Evolutionary conservation across 495 filamentous ascomycete genomes (phyloP).

Genomic region (Xylaria venustula): DNA sequence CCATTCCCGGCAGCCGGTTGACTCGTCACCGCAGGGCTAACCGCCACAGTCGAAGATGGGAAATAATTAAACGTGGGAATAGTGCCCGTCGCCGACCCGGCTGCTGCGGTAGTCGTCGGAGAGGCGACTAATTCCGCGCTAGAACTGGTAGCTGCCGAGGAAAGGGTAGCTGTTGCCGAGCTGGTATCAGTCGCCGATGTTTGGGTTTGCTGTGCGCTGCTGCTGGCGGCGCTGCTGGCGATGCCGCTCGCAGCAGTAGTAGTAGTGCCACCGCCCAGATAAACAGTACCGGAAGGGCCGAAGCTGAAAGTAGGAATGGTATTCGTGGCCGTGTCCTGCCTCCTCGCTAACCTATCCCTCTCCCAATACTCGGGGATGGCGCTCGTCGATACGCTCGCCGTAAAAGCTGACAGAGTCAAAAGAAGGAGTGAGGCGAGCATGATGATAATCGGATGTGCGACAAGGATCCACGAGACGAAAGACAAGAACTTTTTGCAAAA

Average conservation of each 20-base stretch:
- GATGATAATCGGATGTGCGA: neutral
- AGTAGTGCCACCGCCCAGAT: neutral
- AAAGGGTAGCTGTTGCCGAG: neutral
- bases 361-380: constrained; percentile 2
- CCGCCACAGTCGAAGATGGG: neutral
- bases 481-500: neutral
- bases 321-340: constrained; percentile 2
- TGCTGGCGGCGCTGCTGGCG: neutral
- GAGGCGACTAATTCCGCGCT: neutral
- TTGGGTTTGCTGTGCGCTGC: neutral
- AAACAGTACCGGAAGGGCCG: neutral
- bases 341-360: neutral
- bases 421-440: neutral
- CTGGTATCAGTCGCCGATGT: neutral
- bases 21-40: neutral
- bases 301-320: constrained; percentile 5
- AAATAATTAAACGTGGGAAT: constrained; percentile 6
- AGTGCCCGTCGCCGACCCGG: neutral
- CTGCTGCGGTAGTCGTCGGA: neutral
- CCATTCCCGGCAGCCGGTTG: neutral
- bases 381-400: neutral
- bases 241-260: too few species aligned
- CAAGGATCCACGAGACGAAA: neutral
- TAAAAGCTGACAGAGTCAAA: neutral
- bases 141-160: neutral